These are phyloP conservation scores for Achaetomiella virescens DNA, from an alignment of 495 filamentous ascomycete genomes.

Conservation along the genomic window DNA sequence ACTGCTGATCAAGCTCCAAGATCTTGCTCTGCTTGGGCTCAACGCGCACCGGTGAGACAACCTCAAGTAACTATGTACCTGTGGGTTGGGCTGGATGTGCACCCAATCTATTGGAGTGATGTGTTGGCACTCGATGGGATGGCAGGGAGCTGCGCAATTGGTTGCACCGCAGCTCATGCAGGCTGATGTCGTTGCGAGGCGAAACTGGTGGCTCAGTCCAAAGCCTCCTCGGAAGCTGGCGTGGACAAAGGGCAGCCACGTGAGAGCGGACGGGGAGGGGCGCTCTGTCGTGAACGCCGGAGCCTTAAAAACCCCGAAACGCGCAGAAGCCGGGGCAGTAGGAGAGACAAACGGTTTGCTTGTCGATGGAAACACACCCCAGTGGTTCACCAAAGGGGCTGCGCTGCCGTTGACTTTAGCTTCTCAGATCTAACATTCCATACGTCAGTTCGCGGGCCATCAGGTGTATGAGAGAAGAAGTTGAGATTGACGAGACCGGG, in stretches of 20 bases:
- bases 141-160: constrained; percentile 44
- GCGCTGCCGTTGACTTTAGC: constrained; percentile 2
- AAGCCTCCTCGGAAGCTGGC: constrained; percentile 27
- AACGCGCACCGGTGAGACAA: constrained; percentile 37
- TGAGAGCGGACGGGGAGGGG: constrained; percentile 25
- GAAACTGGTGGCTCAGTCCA: constrained; percentile 40
- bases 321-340: constrained; percentile 15
- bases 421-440: constrained; percentile 16
- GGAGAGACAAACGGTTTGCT: constrained; percentile 3
- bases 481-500: constrained; percentile 34
- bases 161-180: constrained; percentile 53
- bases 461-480: constrained; percentile 30
- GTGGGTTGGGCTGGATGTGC: constrained; percentile 47
- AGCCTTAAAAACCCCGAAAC: constrained; percentile 12
- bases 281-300: constrained; percentile 17
- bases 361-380: constrained; percentile 1
- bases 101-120: constrained; percentile 54
- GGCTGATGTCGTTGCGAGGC: constrained; percentile 51
- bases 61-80: constrained; percentile 42
- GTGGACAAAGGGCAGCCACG: constrained; percentile 37
- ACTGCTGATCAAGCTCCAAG: constrained; percentile 26
- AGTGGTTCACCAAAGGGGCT: neutral
- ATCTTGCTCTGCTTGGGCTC: constrained; percentile 31
- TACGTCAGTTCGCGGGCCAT: constrained; percentile 35
- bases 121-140: constrained; percentile 51